These are phyloP conservation scores for Liriodendron chinense DNA, from an alignment of 164 flowering plant species.

Conservation along the genomic window DNA sequence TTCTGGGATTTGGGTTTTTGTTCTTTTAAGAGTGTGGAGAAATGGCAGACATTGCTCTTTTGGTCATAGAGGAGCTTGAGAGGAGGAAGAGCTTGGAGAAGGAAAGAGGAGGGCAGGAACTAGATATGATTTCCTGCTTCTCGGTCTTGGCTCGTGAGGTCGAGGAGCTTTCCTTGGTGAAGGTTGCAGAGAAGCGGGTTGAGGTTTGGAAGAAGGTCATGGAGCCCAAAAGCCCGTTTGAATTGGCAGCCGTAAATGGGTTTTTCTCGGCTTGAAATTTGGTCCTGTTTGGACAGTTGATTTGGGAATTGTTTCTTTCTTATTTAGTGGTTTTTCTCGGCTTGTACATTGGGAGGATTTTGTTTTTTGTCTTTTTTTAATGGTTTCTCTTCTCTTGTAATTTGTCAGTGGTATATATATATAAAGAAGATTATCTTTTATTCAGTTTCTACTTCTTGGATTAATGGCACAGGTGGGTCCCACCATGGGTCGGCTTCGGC, in stretches of 20 bases:
- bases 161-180: conserved; percentile 17
- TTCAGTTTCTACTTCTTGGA: too few relatives aligned
- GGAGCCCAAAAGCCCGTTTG: conserved; percentile 45
- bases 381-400: background rate
- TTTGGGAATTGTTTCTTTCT: background rate
- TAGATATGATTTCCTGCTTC: conserved; percentile 19
- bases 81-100: conserved; percentile 37
- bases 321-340: too few relatives aligned
- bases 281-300: background rate
- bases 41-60: conserved; percentile 75
- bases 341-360: background rate
- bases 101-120: conserved; percentile 8
- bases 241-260: conserved; percentile 48
- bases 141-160: conserved; percentile 20
- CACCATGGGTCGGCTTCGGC: too few relatives aligned
- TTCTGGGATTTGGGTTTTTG: too few relatives aligned
- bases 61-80: conserved; percentile 77
- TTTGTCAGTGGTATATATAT: too few relatives aligned
- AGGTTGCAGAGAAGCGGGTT: conserved; percentile 12
- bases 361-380: background rate
- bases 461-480: too few relatives aligned
- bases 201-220: conserved; percentile 21
- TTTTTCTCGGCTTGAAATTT: conserved; percentile 60
- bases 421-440: too few relatives aligned
- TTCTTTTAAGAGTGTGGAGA: background rate